Conservation (phyloP, 208 protist species). For the Endotrypanum monterogeii region DNA sequence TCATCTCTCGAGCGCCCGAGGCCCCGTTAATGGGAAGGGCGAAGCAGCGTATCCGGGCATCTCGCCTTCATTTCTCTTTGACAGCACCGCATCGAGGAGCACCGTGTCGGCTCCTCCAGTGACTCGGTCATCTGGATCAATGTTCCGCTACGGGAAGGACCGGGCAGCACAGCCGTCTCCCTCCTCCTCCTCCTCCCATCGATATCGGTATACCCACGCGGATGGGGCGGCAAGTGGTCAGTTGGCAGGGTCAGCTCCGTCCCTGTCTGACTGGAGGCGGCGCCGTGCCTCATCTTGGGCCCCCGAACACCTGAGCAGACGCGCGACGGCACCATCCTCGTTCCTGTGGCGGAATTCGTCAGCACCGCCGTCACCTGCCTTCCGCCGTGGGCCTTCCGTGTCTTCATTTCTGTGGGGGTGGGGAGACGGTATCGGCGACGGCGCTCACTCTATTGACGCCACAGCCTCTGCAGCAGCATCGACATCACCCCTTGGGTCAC, state of each 20-base stretch:
- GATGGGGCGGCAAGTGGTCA: not conserved
- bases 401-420: slow-evolving; percentile 33
- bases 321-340: not conserved
- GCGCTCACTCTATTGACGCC: not conserved
- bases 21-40: not conserved
- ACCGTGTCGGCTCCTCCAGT: not conserved
- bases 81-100: not conserved
- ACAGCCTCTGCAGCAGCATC: slow-evolving; percentile 2
- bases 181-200: not conserved
- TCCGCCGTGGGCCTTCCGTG: slow-evolving; percentile 3
- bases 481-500: slow-evolving; percentile 2
- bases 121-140: not conserved
- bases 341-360: slow-evolving; percentile 14
- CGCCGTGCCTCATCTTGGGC: not conserved
- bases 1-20: not conserved
- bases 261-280: not conserved
- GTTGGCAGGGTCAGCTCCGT: not conserved
- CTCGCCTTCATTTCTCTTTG: not conserved
- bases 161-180: not conserved
- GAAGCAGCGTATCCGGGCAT: not conserved
- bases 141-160: slow-evolving; percentile 15
- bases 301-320: not conserved
- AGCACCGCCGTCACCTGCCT: not conserved
- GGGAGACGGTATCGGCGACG: slow-evolving; percentile 4
- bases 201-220: not conserved